Conservation (phyloP, 495 filamentous ascomycete species). For the Talaromyces nanjingensis region DNA sequence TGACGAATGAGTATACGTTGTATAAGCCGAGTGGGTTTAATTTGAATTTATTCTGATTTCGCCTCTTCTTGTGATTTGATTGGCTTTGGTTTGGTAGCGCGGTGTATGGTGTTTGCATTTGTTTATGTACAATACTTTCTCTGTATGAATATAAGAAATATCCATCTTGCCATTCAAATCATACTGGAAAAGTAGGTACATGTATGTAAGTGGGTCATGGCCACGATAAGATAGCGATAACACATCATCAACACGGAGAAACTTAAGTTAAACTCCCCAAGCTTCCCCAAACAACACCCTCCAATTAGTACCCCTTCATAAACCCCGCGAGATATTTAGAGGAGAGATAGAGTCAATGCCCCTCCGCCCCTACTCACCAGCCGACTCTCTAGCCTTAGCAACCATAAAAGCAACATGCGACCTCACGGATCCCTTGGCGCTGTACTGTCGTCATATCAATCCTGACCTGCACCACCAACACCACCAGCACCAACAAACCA, state of each 20-base stretch:
- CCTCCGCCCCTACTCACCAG: neutral
- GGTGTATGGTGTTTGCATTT: neutral
- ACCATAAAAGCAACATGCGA: constrained; percentile 8
- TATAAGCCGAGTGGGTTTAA: constrained; percentile 35
- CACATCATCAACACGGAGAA: neutral
- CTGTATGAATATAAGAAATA: neutral
- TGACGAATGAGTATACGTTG: constrained; percentile 30
- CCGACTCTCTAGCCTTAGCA: neutral
- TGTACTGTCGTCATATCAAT: constrained; percentile 3
- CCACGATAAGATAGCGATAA: neutral
- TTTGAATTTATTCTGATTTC: constrained; percentile 4
- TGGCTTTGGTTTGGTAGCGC: neutral
- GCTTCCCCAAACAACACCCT: neutral
- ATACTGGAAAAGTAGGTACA: neutral
- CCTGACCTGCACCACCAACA: neutral
- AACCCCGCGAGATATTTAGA: no score
- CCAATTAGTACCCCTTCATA: no score
- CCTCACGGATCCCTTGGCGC: constrained; percentile 4
- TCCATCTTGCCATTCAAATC: neutral
- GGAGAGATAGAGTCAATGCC: neutral
- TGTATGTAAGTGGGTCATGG: neutral
- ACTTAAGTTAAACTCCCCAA: no score
- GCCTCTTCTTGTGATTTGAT: neutral
- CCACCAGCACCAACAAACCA: neutral
- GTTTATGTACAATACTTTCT: neutral